Evolutionary conservation across 768 basidiomycete species (phyloP), one percentile per base, ranked within the genome.

Genomic region (Pleurotus ostreatus): DNA sequence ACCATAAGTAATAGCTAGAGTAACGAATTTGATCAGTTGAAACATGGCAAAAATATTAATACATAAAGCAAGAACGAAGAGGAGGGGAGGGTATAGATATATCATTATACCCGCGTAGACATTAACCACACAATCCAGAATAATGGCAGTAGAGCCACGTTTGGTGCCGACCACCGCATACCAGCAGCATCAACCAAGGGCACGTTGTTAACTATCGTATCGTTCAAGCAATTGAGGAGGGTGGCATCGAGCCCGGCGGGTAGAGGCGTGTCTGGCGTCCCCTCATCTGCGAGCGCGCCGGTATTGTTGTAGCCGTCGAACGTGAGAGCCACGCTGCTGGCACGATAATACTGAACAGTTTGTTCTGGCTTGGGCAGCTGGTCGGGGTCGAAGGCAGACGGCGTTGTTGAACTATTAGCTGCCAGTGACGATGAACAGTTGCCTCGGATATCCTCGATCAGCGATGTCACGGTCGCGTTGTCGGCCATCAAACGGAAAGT

Each of bases 231-330:
- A 25, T 67, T 59, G 39, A 88, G 62, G 6, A 88, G 69, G 1
- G 64, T 71, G 30, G 54, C 68, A 59, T 86, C 79, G n/a, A 85
- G 71, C 44, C 70, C 71, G 1, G 67, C 65, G 0, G 85, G 86
- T 1, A 89, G 70, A 0, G 84, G 75, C 0, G 78, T 71, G 55
- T 81, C 73, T 0, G 79, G 66, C 25, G 72, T 78, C 6, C 73
- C 66, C 20, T 81, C 71, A 1, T 66, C 61, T 39, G 66, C 68
- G 23, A 82, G 67, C 3, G 72, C 78, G 5, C 76, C 81, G 0
- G 83, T 82, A 59, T 88, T 79, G 62, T 88, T 87, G 64, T 88
- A 88, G 0, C 82, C 82, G 54, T 88, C 81, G 2, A 88, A 70
- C 1, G 83, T 78, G 22, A 88, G 71, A 2, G 78, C 80, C 39